Evolutionary conservation across 768 basidiomycete genomes (phyloP), one percentile per base, ranked within the genome.

Genomic region (Lentinula raphanica): DNA sequence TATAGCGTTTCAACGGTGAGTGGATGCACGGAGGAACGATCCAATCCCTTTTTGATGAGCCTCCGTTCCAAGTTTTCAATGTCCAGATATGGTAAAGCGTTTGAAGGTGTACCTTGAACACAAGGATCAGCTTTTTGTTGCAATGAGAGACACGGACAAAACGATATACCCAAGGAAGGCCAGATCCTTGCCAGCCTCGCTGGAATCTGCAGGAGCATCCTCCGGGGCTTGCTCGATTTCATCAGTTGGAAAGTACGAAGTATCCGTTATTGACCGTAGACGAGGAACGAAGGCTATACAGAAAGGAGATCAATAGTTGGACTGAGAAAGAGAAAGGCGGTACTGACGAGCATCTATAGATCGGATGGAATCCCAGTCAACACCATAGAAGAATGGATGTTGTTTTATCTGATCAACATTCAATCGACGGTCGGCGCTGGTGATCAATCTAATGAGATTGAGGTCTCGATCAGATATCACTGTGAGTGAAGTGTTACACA

Each of bases 231-330:
- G 90, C 58, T 95, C 92, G 56, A 95, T 80, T 64, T 96, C 93
- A 60, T 97, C 94, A 2, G 90, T 94, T 1, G 95, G 95, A 82
- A 97, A 97, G 75, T 97, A 97, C n/a, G 93, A 94, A 1, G 95
- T 97, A 63, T 98, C 95, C 35, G 94, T 95, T 67, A 95, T 90
- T 7, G 91, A 94, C 39, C 89, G 84, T 31, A 98, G 78, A 58
- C 93, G 91, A 19, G 97, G 96, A n/a, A 99, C 87, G 71, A 98
- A 98, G 5, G 96, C 56, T 57, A 17, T 21, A 57, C 3, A 21
- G 32, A 28, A 21, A n/a, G 36, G 46, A 23, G 32, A 57, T 31
- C 23, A 12, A 13, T 17, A 21, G 29, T 28, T 29, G 8, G 15
- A 12, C 13, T 15, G 17, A 11, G 1, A 13, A 38, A 5, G 7